phyloP scores from a whole-genome alignment of 345 rosid genomes.

The Rhodamnia argentea region DNA sequence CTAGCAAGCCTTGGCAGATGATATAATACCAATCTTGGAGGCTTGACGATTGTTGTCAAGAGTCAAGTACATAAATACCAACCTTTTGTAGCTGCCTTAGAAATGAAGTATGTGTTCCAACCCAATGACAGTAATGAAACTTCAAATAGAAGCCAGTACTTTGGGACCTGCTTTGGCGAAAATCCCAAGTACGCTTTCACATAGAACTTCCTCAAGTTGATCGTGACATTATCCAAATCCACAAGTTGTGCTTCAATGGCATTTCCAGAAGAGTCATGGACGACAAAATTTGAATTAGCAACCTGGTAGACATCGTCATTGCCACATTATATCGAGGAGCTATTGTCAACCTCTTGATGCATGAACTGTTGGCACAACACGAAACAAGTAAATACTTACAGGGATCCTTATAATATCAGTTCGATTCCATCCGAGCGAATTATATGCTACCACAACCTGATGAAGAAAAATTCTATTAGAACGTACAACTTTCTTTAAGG shows the following conservation, averaged over 20 bases:
- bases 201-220: conserved; percentile 49
- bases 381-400: conserved; percentile 19
- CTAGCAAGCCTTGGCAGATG: background rate
- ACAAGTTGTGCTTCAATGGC: conserved; percentile 36
- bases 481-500: background rate
- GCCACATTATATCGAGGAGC: background rate
- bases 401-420: conserved; percentile 63
- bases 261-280: conserved; percentile 53
- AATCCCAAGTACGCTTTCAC: conserved; percentile 52
- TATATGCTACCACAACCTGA: conserved; percentile 74
- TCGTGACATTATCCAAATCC: conserved; percentile 49
- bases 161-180: conserved; percentile 26
- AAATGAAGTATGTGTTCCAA: conserved; percentile 74
- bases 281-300: conserved; percentile 35
- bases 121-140: conserved; percentile 69
- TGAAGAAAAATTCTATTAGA: background rate
- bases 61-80: background rate
- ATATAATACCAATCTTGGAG: background rate
- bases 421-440: conserved; percentile 77
- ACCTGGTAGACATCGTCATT: conserved; percentile 30
- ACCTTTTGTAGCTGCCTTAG: conserved; percentile 42
- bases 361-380: background rate
- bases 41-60: background rate
- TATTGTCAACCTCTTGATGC: background rate
- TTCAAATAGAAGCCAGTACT: conserved; percentile 68